Evolutionary conservation across 306 rosid genomes (phyloP).

Genomic region (Begonia masoniana): DNA sequence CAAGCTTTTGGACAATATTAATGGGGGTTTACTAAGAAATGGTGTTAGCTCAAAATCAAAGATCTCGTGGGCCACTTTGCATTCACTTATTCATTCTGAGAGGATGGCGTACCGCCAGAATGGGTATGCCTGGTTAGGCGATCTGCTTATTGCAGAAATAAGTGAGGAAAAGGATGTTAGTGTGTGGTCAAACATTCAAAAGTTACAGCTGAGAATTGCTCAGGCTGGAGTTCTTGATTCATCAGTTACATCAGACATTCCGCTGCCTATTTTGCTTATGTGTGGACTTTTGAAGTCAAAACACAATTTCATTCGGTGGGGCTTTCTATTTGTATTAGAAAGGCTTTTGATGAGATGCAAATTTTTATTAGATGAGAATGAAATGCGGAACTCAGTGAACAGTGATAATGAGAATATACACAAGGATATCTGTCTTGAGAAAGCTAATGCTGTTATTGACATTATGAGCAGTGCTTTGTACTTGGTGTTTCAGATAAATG

Average conservation of each 20-base stretch:
- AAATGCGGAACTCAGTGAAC: slow-evolving; percentile 39
- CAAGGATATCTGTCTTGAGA: slow-evolving; percentile 65
- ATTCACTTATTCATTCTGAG: slow-evolving; percentile 94
- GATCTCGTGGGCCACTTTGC: slow-evolving; percentile 78
- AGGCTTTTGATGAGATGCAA: slow-evolving; percentile 95
- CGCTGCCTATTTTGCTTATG: slow-evolving; percentile 65
- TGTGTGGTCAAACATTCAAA: slow-evolving; percentile 66
- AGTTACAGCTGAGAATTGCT: slow-evolving; percentile 57
- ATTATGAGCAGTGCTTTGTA: slow-evolving; percentile 80
- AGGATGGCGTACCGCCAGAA: slow-evolving; percentile 72
- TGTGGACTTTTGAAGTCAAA: slow-evolving; percentile 93
- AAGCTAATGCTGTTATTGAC: slow-evolving; percentile 91
- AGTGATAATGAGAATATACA: slow-evolving; percentile 28
- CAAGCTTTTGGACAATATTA: slow-evolving; percentile 60
- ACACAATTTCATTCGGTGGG: slow-evolving; percentile 75
- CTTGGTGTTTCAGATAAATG: slow-evolving; percentile 73
- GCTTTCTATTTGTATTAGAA: slow-evolving; percentile 83
- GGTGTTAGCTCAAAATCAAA: slow-evolving; percentile 56
- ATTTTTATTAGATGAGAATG: slow-evolving; percentile 82
- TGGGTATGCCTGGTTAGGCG: slow-evolving; percentile 89
- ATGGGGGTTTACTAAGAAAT: slow-evolving; percentile 39
- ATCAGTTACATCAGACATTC: slow-evolving; percentile 52
- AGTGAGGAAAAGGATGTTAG: slow-evolving; percentile 49
- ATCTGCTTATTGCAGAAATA: slow-evolving; percentile 87
- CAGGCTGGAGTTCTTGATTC: slow-evolving; percentile 60